Evolutionary conservation across 495 filamentous ascomycete genomes (phyloP), one percentile per base, ranked within the genome.

Genomic region (Annulohypoxylon nitens): DNA sequence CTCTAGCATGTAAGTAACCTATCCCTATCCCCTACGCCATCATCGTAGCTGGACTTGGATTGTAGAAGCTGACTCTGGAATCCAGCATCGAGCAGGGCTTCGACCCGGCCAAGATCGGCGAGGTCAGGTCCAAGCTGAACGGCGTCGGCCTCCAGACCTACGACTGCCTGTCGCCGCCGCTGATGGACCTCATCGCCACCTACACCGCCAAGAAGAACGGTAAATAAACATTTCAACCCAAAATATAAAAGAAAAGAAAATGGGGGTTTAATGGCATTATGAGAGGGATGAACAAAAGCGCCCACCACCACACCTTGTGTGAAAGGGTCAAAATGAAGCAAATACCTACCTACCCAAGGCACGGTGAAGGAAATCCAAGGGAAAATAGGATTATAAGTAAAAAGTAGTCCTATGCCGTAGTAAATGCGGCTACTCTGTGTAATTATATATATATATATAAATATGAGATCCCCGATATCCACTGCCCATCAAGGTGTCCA

Each of bases 141-240:
- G 36, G 62, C 4, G 63, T 82, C 30, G 87, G 89, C 1, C 75
- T 91, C 39, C 74, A 88, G 78, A 83, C 83, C 20, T 90, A 89
- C 76, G 88, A 91, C 76, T 82, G 80, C 37, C 76, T 90, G 34
- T 85, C 82, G 5, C 87, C 87, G n/a, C 41, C 78, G 16, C 74
- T 90, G 62, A 90, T 89, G 88, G 88, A 89, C 77, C 76, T 84
- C 43, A 84, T 89, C 71, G 85, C 88, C n/a, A 81, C 86, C 2
- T 88, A 80, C 75, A 85, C 84, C 18, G 88, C 82, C 1, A 81
- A 86, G 80, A 85, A 82, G 75, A 64, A 73, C 7, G 81, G 82
- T 12, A 64, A 76, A 33, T 59, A 14, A 33, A 36, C 4, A 43
- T 43, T 11, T n/a, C 11, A 14, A n/a, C 2, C 39, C 36, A 4